Percentiles rank a stretch among this genome's conserved stretches.
These are phyloP conservation scores for Ceratocystis cubensis DNA, from an alignment of 2,329 filamentous ascomycete species.

Conservation along the genomic window DNA sequence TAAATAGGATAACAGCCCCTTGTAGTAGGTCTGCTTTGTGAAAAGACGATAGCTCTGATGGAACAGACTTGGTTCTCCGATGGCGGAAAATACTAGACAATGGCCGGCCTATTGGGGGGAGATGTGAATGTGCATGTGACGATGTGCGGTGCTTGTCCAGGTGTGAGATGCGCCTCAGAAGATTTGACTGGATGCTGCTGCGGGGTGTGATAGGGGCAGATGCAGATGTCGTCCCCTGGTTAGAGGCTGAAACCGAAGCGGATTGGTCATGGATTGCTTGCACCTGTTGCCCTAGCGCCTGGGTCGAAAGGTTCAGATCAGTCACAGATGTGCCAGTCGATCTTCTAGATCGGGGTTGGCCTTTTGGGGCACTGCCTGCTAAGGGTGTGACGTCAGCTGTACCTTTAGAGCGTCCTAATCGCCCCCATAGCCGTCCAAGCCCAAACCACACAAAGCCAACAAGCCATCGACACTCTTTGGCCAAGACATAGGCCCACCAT, in stretches of 20 bases:
- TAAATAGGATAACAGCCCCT: constrained; percentile 74
- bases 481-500: constrained; percentile 65
- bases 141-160: constrained; percentile 23
- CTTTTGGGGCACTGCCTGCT: not conserved
- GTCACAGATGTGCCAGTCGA: not conserved
- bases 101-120: not conserved
- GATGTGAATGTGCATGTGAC: constrained; percentile 28
- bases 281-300: not conserved
- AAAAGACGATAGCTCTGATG: constrained; percentile 71
- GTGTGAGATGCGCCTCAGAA: constrained; percentile 19
- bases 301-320: not conserved
- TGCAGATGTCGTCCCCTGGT: not conserved
- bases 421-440: constrained; percentile 62
- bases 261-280: not conserved
- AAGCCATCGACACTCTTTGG: constrained; percentile 60
- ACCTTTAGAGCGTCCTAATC: constrained; percentile 23
- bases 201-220: not conserved
- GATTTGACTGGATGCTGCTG: constrained; percentile 6
- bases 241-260: not conserved
- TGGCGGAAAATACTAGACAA: constrained; percentile 36
- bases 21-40: constrained; percentile 94
- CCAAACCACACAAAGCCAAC: constrained; percentile 68
- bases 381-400: not conserved
- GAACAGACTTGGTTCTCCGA: constrained; percentile 67
- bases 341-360: not conserved